phyloP scores from a whole-genome alignment of 441 rosid genomes.

The Manihot esculenta region DNA sequence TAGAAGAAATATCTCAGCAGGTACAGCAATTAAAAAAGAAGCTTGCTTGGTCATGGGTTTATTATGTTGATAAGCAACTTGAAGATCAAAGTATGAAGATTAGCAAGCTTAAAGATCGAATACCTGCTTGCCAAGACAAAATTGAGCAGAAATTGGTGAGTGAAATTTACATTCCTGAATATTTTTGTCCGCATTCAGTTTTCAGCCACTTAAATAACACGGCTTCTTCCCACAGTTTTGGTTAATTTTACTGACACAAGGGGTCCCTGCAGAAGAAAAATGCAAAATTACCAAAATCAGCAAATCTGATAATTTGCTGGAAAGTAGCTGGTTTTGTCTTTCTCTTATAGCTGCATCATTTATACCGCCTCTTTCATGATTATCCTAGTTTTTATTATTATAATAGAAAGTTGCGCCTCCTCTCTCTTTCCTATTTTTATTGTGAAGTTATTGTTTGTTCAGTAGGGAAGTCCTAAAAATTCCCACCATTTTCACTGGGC shows the following conservation, averaged over 20 bases:
- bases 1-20: constrained; percentile 72
- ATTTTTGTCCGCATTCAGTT: not conserved
- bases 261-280: not conserved
- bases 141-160: constrained; percentile 70
- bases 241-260: not conserved
- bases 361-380: not conserved
- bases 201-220: not conserved
- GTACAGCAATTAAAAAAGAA: constrained; percentile 69
- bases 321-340: not conserved
- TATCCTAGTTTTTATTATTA: not conserved
- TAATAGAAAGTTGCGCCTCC: not conserved
- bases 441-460: constrained; percentile 1
- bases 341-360: not conserved
- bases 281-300: not conserved
- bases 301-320: not conserved
- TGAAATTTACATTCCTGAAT: constrained; percentile 18
- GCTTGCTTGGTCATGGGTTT: constrained; percentile 97
- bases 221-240: not conserved
- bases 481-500: not conserved
- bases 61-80: constrained; percentile 68
- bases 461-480: not conserved
- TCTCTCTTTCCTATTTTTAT: not conserved
- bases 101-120: constrained; percentile 66
- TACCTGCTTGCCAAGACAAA: constrained; percentile 82
- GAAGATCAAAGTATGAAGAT: constrained; percentile 50